Conservation (phyloP, 2,329 filamentous ascomycete genomes). For the Fusarium piperis region DNA sequence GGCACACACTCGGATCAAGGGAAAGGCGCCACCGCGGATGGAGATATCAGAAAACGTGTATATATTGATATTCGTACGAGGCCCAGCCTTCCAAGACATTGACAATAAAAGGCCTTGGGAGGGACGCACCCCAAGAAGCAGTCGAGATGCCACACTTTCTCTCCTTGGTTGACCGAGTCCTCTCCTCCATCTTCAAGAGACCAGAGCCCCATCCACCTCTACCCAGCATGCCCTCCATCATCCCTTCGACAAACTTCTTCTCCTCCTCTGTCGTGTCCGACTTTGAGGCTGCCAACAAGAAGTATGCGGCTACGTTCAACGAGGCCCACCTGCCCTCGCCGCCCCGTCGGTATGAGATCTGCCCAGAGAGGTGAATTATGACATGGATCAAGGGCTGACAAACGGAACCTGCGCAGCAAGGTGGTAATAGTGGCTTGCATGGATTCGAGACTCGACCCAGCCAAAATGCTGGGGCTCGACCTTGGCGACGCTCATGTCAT, state of each 20-base stretch:
- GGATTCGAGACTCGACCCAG: conserved; percentile 79
- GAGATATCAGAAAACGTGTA: background rate
- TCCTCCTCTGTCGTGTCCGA: conserved; percentile 24
- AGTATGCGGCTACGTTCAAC: conserved; percentile 33
- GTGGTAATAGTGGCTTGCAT: conserved; percentile 74
- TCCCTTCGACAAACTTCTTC: background rate
- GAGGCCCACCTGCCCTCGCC: conserved; percentile 35
- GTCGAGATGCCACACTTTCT: conserved; percentile 3
- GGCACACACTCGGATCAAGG: conserved; percentile 26
- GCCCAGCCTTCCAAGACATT: background rate
- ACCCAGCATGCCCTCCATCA: conserved; percentile 17
- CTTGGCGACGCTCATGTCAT: conserved; percentile 84
- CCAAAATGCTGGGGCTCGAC: conserved; percentile 67
- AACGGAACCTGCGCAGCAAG: conserved; percentile 39
- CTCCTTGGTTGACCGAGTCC: background rate
- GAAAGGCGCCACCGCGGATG: conserved; percentile 1
- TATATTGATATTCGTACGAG: background rate
- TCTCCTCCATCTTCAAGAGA: background rate
- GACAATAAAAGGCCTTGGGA: conserved; percentile 27
- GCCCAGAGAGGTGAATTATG: background rate
- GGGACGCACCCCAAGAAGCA: background rate
- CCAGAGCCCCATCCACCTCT: background rate
- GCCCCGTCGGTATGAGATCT: conserved; percentile 34
- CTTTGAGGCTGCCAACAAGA: conserved; percentile 37
- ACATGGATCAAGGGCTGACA: conserved; percentile 26